Conservation (phyloP, 192 early-diverging fungal genomes). For the Spizellomyces sp. region DNA sequence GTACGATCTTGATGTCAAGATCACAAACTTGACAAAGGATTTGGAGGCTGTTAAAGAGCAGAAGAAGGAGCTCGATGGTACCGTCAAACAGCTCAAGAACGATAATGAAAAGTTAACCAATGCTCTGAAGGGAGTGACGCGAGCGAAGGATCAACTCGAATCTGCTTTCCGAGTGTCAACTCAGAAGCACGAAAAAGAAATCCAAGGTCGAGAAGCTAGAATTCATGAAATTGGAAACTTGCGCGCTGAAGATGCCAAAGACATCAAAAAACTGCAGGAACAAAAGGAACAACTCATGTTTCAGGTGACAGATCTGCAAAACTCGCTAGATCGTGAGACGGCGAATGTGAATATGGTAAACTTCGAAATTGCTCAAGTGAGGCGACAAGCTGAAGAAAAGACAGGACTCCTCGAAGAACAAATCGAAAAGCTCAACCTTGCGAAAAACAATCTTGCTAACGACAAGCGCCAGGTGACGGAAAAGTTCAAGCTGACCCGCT, state of each 20-base stretch:
- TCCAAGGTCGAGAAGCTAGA: constrained; percentile 35
- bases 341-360: constrained; percentile 48
- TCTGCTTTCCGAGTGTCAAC: constrained; percentile 35
- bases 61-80: constrained; percentile 41
- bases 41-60: constrained; percentile 29
- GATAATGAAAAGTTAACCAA: constrained; percentile 50
- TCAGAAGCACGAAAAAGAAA: constrained; percentile 50
- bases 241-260: constrained; percentile 41
- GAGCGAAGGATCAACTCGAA: constrained; percentile 48
- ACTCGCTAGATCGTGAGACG: constrained; percentile 50
- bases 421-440: constrained; percentile 48
- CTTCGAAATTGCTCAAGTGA: constrained; percentile 52
- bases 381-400: constrained; percentile 50
- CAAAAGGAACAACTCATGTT: constrained; percentile 61
- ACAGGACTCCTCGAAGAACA: constrained; percentile 44
- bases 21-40: constrained; percentile 32
- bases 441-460: constrained; percentile 46
- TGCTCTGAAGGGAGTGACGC: constrained; percentile 41
- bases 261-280: constrained; percentile 48
- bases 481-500: constrained; percentile 41
- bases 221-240: constrained; percentile 44
- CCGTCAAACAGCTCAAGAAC: constrained; percentile 30
- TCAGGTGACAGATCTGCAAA: constrained; percentile 61
- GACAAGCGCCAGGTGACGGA: constrained; percentile 56
- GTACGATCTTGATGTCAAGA: constrained; percentile 37